A percentile compares a stretch with the other conserved stretches of the same genome.
Conservation (phyloP, 2,329 filamentous ascomycete species). For the Penicillium aurantiogriseum region DNA sequence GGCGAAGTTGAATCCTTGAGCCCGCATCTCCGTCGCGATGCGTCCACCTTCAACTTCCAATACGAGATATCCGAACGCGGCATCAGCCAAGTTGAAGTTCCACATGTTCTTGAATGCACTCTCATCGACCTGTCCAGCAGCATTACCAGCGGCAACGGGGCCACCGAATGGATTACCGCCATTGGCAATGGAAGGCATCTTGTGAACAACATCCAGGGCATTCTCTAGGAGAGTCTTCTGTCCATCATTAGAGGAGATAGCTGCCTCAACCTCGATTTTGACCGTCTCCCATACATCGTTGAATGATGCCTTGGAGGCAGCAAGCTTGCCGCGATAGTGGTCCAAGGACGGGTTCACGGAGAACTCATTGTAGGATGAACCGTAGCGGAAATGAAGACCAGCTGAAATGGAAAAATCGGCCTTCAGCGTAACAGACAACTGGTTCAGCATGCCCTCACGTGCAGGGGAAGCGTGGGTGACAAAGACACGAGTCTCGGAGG, state of each 20-base stretch:
- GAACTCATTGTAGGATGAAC: conserved; percentile 99
- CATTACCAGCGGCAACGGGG: conserved; percentile 65
- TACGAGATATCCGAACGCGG: conserved; percentile 93
- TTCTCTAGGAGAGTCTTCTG: conserved; percentile 91
- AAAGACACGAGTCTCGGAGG: conserved; percentile 93
- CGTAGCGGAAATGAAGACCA: conserved; percentile 96
- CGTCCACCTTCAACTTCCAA: conserved; percentile 92
- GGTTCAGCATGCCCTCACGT: conserved; percentile 92
- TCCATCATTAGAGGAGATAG: conserved; percentile 87
- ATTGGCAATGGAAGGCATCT: conserved; percentile 94
- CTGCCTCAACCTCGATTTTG: conserved; percentile 90
- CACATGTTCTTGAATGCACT: conserved; percentile 99
- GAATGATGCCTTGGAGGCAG: conserved; percentile 96
- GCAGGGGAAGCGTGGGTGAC: conserved; percentile 96
- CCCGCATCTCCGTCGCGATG: conserved; percentile 97
- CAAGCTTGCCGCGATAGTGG: conserved; percentile 97
- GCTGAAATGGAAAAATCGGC: conserved; percentile 98
- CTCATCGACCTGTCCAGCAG: conserved; percentile 89
- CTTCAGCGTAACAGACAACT: conserved; percentile 94
- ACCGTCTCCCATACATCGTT: conserved; percentile 99
- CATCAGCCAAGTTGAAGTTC: conserved; percentile 99
- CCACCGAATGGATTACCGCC: conserved; percentile 97
- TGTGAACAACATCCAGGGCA: conserved; percentile 88
- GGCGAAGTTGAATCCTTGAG: conserved; percentile 98
- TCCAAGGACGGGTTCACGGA: conserved; percentile 97